Evolutionary conservation across 2,329 filamentous ascomycete genomes (phyloP).

Genomic region (Fusarium caatingaense): DNA sequence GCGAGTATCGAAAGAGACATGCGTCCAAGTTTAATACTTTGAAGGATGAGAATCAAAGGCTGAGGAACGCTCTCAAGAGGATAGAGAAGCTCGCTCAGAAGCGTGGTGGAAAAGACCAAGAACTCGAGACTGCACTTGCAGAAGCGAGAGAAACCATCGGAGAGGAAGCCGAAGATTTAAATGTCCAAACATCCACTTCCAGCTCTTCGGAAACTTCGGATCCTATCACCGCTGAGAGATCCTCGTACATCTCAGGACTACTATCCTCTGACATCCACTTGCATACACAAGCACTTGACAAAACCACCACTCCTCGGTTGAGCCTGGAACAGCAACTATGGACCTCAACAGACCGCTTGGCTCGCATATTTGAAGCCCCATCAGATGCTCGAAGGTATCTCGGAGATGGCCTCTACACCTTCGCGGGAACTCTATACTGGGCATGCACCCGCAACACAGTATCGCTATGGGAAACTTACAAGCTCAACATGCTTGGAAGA

Average conservation of each 20-base stretch:
- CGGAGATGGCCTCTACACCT: constrained; percentile 38
- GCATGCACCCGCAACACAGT: constrained; percentile 39
- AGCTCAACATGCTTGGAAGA: constrained; percentile 19
- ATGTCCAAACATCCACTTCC: background rate
- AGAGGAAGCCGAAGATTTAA: background rate
- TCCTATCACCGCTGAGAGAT: background rate
- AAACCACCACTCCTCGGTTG: background rate
- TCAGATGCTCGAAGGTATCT: constrained; percentile 38
- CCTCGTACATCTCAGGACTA: background rate
- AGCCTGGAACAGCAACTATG: constrained; percentile 31
- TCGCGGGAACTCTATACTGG: constrained; percentile 44
- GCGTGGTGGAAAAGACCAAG: constrained; percentile 12
- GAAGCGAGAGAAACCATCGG: constrained; percentile 28
- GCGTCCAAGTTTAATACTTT: constrained; percentile 41
- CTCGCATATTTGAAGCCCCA: constrained; percentile 41
- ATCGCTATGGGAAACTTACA: constrained; percentile 37
- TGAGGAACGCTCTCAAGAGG: constrained; percentile 38
- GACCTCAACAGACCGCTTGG: constrained; percentile 39
- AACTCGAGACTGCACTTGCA: constrained; percentile 30
- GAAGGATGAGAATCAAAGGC: constrained; percentile 43
- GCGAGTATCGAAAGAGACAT: constrained; percentile 45
- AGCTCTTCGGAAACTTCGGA: background rate
- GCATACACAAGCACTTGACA: background rate
- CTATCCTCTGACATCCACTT: constrained; percentile 5
- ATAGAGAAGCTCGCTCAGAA: constrained; percentile 32